Conservation (phyloP, 164 flowering plant genomes). For the Platanus orientalis region DNA sequence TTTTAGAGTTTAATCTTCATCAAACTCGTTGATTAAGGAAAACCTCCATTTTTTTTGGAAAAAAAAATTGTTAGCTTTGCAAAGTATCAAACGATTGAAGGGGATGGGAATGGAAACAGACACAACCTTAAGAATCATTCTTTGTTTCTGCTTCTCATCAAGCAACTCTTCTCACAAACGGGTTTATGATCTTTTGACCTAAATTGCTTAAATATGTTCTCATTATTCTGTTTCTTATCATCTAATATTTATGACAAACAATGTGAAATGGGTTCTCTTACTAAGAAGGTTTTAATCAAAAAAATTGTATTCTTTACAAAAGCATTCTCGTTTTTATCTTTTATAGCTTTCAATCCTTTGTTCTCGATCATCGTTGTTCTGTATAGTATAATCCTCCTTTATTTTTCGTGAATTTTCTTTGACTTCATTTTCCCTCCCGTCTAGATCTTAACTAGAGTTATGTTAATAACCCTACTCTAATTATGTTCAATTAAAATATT, state of each 20-base stretch:
- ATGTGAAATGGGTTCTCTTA: constrained; percentile 9
- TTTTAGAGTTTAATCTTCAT: too few relatives aligned
- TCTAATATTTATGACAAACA: constrained; percentile 5
- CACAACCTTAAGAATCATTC: background rate
- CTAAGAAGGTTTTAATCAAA: background rate
- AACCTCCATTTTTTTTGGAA: too few relatives aligned
- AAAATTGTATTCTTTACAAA: constrained; percentile 5
- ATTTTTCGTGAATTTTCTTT: constrained; percentile 40
- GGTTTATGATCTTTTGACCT: background rate
- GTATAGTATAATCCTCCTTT: constrained; percentile 52
- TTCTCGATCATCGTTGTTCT: constrained; percentile 53
- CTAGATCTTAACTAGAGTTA: constrained; percentile 34
- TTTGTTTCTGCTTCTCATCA: background rate
- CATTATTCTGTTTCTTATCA: background rate
- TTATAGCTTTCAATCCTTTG: constrained; percentile 38
- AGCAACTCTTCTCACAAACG: background rate
- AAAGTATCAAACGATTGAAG: too few relatives aligned
- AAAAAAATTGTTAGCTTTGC: too few relatives aligned
- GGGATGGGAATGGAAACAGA: too few relatives aligned
- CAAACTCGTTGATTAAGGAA: too few relatives aligned
- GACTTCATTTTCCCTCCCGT: constrained; percentile 47
- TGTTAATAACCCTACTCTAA: constrained; percentile 47
- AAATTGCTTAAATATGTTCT: background rate
- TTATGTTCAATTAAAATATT: constrained; percentile 42
- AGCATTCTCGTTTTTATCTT: constrained; percentile 13